These are phyloP conservation scores for Fusarium siculi DNA, from an alignment of 2,329 filamentous ascomycete species.

Conservation along the genomic window DNA sequence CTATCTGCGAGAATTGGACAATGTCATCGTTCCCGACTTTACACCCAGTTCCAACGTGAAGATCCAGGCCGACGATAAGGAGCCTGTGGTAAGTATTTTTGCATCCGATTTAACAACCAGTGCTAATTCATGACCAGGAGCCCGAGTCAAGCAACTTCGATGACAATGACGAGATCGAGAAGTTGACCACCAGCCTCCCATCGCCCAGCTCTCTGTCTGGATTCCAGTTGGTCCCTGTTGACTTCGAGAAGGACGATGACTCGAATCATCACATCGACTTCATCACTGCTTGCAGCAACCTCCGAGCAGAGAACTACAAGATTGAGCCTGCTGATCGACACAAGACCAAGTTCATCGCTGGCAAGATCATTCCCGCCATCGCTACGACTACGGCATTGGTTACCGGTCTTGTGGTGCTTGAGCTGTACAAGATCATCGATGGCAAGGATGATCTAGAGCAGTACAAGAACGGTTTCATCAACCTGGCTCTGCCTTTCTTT, in stretches of 20 bases:
- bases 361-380: constrained; percentile 99
- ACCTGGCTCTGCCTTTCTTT: constrained; percentile 95
- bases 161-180: constrained; percentile 80
- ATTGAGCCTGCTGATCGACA: constrained; percentile 92
- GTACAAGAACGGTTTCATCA: constrained; percentile 99
- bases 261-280: constrained; percentile 99
- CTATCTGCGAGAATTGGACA: constrained; percentile 83
- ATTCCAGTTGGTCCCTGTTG: constrained; percentile 90
- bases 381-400: constrained; percentile 96
- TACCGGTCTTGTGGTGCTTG: constrained; percentile 90
- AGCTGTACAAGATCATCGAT: constrained; percentile 96
- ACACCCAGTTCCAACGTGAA: constrained; percentile 89
- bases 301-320: constrained; percentile 98
- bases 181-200: constrained; percentile 78
- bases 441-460: constrained; percentile 97
- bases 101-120: not conserved
- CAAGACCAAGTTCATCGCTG: constrained; percentile 99
- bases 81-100: constrained; percentile 72
- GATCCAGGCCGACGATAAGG: constrained; percentile 96
- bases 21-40: constrained; percentile 97
- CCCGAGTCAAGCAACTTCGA: constrained; percentile 80
- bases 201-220: constrained; percentile 82
- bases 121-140: constrained; percentile 62
- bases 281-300: constrained; percentile 95
- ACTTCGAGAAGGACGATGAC: constrained; percentile 99